Conservation (phyloP, 768 basidiomycete genomes). For the Artomyces pyxidatus region DNA sequence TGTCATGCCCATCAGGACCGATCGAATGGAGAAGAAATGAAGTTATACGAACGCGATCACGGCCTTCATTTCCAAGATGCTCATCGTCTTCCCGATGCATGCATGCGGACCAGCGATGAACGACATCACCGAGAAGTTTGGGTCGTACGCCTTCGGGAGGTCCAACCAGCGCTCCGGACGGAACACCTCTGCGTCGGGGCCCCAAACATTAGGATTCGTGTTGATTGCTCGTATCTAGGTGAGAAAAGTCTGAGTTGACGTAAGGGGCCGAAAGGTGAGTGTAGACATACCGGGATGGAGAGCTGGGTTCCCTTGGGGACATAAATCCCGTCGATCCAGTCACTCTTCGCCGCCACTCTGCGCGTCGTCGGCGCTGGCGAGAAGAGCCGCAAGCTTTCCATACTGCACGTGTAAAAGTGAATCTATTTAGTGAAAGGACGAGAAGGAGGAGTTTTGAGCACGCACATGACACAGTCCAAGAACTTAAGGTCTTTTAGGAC, state of each 20-base stretch:
- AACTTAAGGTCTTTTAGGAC: slow-evolving; percentile 10
- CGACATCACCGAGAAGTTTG: slow-evolving; percentile 31
- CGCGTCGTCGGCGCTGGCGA: slow-evolving; percentile 17
- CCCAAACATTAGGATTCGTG: slow-evolving; percentile 42
- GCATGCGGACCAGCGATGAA: slow-evolving; percentile 39
- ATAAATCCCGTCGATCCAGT: slow-evolving; percentile 29
- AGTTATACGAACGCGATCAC: slow-evolving; percentile 20
- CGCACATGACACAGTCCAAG: slow-evolving; percentile 17
- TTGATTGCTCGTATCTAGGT: slow-evolving; percentile 41
- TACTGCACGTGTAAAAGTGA: slow-evolving; percentile 4
- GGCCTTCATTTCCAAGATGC: slow-evolving; percentile 40
- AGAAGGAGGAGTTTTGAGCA: no score
- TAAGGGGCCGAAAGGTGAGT: no score
- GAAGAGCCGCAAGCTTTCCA: slow-evolving; percentile 16
- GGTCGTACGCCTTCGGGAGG: slow-evolving; percentile 31
- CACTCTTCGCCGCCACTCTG: slow-evolving; percentile 8
- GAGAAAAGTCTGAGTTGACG: no score
- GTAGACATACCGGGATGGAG: slow-evolving; percentile 27
- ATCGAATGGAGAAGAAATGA: background rate
- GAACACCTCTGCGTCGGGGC: slow-evolving; percentile 44
- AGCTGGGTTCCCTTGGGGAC: slow-evolving; percentile 37
- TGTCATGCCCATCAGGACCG: background rate
- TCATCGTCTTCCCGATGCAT: slow-evolving; percentile 42
- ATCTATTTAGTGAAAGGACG: no score
- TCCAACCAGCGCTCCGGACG: slow-evolving; percentile 39